Evolutionary conservation across 2,329 filamentous ascomycete genomes (phyloP), one percentile per base, ranked within the genome.

Genomic region (Epicoccum nigrum): DNA sequence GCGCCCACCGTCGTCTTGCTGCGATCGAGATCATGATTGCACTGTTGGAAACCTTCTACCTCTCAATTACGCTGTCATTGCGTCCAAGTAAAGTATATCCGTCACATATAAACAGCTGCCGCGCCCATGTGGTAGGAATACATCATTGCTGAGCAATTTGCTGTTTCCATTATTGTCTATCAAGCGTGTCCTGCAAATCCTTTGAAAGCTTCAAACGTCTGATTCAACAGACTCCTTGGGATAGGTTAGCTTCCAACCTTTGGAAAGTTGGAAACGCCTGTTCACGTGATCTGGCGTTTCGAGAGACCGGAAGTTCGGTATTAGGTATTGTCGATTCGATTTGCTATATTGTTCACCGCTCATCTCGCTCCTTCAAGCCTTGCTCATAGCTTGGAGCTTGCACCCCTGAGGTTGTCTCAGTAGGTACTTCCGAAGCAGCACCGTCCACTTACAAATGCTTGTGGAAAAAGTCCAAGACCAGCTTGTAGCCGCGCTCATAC

Each of bases 381-480:
- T 16, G 11, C 31, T 21, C 54, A 62, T n/a, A 65, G 49, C 33
- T 62, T 65, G 37, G 62, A 53, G 16, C 51, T 51, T 9, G 51
- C 49, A 44, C 54, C 49, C 55, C 60, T 64, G 49, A 30, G 45
- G 20, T 15, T 6, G 19, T 52, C 52, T 64, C 60, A 64, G 62
- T 39, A 45, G 51, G 23, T 38, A 41, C 23, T 9, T 37, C 21
- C 39, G n/a, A 21, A 25, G 28, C 33, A 6, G 7, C n/a, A n/a
- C 20, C 6, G 9, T 31, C 15, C 27, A 69, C 76, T 79, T 71
- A 82, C 78, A 81, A 64, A 61, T 81, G 69, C 70, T 80, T 74
- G 58, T 80, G 78, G 74, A 80, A 81, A 60, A 77, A 81, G 56
- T 79, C 74, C 44, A 82, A 66, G 33, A 81, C 64, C 31, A 74